Conservation (phyloP, 2,329 filamentous ascomycete species). For the Nothopassalora personata region DNA sequence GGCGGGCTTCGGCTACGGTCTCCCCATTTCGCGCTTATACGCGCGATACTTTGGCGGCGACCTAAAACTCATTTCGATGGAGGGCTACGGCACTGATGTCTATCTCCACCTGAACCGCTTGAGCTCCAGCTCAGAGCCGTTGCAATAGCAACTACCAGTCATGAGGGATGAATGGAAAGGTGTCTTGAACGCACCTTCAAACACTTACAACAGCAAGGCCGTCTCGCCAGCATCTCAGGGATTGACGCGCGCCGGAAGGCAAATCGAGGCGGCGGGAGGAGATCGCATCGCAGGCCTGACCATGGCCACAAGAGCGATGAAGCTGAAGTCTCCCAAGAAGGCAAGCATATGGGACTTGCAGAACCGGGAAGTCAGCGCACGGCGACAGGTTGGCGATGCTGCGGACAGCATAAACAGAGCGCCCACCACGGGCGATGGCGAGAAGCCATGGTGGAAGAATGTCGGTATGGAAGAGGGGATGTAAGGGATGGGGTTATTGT, state of each 20-base stretch:
- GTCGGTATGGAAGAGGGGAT: constrained; percentile 47
- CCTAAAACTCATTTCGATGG: constrained; percentile 97
- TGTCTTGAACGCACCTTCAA: constrained; percentile 10
- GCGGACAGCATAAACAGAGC: constrained; percentile 66
- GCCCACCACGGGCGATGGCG: constrained; percentile 14
- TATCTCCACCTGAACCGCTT: constrained; percentile 96
- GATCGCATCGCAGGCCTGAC: constrained; percentile 44
- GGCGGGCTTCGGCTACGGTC: constrained; percentile 96
- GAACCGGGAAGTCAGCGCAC: constrained; percentile 65
- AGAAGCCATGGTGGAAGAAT: constrained; percentile 43
- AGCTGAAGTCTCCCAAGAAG: constrained; percentile 47
- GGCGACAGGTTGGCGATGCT: constrained; percentile 85
- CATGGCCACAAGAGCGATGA: constrained; percentile 49
- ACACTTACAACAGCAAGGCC: constrained; percentile 5
- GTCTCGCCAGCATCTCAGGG: constrained; percentile 42
- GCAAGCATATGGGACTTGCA: constrained; percentile 23
- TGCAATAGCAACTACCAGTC: constrained; percentile 71
- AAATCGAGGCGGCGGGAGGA: constrained; percentile 17
- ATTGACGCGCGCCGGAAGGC: constrained; percentile 42
- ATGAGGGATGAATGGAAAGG: constrained; percentile 36
- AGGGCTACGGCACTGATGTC: constrained; percentile 98
- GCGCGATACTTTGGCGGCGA: constrained; percentile 97
- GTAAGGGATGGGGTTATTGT: constrained; percentile 18
- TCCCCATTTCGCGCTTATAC: constrained; percentile 90
- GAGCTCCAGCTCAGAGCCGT: constrained; percentile 88